Evolutionary conservation across 2,329 filamentous ascomycete genomes (phyloP).

Genomic region (Clonostachys byssicola): DNA sequence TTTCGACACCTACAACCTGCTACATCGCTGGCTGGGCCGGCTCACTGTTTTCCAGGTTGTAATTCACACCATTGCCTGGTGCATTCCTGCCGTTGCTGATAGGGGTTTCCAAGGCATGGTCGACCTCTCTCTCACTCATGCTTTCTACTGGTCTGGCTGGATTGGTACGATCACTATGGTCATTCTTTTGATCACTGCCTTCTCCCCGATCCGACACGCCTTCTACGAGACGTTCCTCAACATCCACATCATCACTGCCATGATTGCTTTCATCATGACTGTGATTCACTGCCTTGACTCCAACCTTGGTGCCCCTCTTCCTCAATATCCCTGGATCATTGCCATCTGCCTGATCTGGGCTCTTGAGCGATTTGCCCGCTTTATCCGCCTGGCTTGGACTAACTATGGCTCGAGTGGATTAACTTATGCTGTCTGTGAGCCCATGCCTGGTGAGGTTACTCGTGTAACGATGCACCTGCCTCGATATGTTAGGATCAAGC

Average conservation of each 20-base stretch:
- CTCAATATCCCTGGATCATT: constrained; percentile 72
- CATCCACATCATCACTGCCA: constrained; percentile 73
- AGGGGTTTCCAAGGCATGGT: constrained; percentile 57
- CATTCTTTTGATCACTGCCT: constrained; percentile 63
- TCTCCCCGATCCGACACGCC: constrained; percentile 81
- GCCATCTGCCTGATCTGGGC: constrained; percentile 75
- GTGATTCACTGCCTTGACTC: constrained; percentile 75
- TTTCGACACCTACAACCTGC: constrained; percentile 90
- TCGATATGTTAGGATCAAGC: constrained; percentile 59
- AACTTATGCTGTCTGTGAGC: constrained; percentile 63
- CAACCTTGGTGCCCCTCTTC: constrained; percentile 58
- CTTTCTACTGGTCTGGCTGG: constrained; percentile 64
- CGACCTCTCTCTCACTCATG: constrained; percentile 47
- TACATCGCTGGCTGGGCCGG: constrained; percentile 71
- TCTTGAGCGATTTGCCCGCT: constrained; percentile 61
- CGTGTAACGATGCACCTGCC: constrained; percentile 68
- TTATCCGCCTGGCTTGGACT: constrained; percentile 59
- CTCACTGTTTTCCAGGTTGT: constrained; percentile 66
- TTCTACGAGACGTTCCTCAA: constrained; percentile 98
- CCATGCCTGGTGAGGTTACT: constrained; percentile 65
- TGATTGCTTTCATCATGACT: constrained; percentile 64
- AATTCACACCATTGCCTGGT: constrained; percentile 70
- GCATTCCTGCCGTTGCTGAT: constrained; percentile 64
- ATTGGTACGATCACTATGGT: constrained; percentile 58
- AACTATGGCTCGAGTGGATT: constrained; percentile 58